Base-by-base conservation (phyloP, 352 stramenopile species). In the Globisporangium polare region DNA sequence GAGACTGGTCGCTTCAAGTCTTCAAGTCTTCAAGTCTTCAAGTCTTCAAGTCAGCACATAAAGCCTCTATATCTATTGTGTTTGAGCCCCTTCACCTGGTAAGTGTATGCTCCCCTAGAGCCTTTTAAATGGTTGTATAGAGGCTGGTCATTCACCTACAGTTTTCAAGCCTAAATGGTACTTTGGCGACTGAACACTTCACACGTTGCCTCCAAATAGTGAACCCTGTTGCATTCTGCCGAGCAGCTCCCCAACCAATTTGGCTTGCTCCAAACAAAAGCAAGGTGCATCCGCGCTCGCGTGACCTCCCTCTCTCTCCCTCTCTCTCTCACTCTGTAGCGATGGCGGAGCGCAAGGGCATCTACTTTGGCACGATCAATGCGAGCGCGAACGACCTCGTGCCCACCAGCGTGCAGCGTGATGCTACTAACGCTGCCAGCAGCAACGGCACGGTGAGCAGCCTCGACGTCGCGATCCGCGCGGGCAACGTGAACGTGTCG, bases 291-390 rank as follows among this genome's bases (percentile, higher is more conserved):
- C 9, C 9, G 33, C 33, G 33, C n/a, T n/a, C 10, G 33, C 12
- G 33, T 17, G 33, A 39, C 33, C 33, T 39, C 33, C 22, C 27
- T 33, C 12, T 10, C 22, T 29, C 43, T 29, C 43, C 29, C 43
- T 51, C 20, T 33, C 10, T 33, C 15, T 53, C 26, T 53, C 46
- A 35, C 12, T 29, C 10, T 15, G 12, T n/a, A 57, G 26, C 41
- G 24, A 92, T 92, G 82, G 62, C 63, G 53, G 82, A 92, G 67
- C 86, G 83, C 43, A 82, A 84, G 68, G 77, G 75, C 67, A 95
- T 95, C 70, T 92, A 86, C 82, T 95, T 89, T 66, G 86, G 86
- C 46, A 67, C 83, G 60, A 90, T 95, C 64, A 63, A 67, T 31
- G 70, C 74, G 22, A 52, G 17, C 60, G 27, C 39, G 52, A 62